Conservation (phyloP, 208 protist genomes). For the Crithidia bombi region DNA sequence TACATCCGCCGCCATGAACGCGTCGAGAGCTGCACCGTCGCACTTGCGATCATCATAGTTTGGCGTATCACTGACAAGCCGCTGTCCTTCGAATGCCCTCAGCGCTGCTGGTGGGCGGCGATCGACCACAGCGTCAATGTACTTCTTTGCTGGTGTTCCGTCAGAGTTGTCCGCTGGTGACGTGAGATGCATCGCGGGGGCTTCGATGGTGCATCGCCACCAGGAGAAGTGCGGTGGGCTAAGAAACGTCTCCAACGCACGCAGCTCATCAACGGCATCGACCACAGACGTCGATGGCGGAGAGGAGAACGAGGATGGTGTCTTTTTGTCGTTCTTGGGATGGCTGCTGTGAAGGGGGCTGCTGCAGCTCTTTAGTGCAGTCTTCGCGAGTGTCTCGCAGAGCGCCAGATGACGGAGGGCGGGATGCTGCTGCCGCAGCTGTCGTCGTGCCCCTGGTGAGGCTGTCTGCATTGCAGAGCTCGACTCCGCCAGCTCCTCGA, state of each 20-base stretch:
- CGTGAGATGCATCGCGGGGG: not conserved
- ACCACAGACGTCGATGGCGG: not conserved
- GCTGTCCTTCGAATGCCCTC: too few relatives aligned
- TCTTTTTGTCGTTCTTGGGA: too few relatives aligned
- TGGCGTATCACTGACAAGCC: too few relatives aligned
- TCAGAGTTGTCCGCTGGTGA: not conserved
- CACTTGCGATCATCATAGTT: not conserved
- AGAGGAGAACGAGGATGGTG: too few relatives aligned
- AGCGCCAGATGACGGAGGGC: constrained; percentile 25
- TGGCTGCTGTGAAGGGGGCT: not conserved
- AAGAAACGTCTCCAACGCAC: constrained; percentile 8
- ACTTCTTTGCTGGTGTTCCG: too few relatives aligned
- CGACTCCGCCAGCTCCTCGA: constrained; percentile 29
- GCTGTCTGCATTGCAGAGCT: constrained; percentile 24
- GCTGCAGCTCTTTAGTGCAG: not conserved
- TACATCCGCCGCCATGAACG: not conserved
- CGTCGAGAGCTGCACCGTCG: not conserved
- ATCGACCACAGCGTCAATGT: not conserved
- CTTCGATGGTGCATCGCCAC: constrained; percentile 3
- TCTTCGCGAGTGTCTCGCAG: not conserved
- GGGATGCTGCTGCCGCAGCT: constrained; percentile 34
- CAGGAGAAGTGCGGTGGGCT: constrained; percentile 15
- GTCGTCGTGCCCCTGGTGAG: constrained; percentile 11
- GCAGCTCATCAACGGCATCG: not conserved
- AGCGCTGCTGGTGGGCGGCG: not conserved